These are phyloP conservation scores for Metschnikowia santaceciliae DNA, from an alignment of 805 yeast species.

Conservation along the genomic window DNA sequence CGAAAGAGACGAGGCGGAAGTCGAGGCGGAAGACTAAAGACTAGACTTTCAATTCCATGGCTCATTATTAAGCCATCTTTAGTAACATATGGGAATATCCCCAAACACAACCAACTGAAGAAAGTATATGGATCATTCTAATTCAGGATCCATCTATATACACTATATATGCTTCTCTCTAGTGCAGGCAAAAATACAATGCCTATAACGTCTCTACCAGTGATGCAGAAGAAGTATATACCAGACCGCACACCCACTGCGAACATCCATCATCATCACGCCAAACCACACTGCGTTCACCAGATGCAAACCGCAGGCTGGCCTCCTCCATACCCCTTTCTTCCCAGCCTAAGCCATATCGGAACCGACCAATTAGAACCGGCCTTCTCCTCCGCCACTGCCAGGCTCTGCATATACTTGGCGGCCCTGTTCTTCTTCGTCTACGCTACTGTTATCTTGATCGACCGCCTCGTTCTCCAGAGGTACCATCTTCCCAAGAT, in stretches of 20 bases:
- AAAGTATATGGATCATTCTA: no score
- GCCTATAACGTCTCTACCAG: no score
- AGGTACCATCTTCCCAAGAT: slow-evolving; percentile 1
- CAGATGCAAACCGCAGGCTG: background rate
- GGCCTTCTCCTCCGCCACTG: background rate
- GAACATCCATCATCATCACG: background rate
- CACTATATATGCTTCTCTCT: no score
- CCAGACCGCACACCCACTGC: background rate
- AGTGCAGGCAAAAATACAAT: no score
- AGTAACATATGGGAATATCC: no score
- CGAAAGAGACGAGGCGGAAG: slow-evolving; percentile 3
- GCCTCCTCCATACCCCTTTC: background rate
- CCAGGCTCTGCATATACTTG: slow-evolving; percentile 1
- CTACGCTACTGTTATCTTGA: background rate
- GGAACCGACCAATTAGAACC: background rate
- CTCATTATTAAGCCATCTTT: no score
- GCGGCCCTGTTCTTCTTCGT: background rate
- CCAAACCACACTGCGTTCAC: background rate
- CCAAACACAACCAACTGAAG: no score
- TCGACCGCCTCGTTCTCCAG: background rate
- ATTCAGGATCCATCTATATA: no score
- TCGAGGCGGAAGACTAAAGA: background rate
- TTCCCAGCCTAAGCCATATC: background rate
- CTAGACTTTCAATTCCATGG: background rate
- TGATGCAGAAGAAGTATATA: no score